phyloP scores from a whole-genome alignment of 345 rosid genomes.

The Brassica napus region DNA sequence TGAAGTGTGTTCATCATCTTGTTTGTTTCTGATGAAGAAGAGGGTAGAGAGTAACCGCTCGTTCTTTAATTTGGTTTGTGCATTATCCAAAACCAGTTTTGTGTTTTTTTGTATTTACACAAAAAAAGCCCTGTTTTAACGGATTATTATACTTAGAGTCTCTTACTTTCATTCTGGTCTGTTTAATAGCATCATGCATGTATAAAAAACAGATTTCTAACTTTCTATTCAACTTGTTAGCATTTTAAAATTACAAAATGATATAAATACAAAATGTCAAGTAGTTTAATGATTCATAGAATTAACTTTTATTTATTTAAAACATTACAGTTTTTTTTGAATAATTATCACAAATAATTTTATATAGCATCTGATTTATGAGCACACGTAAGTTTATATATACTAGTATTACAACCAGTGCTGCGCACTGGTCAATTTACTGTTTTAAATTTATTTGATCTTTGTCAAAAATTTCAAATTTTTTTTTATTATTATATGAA shows the following conservation, averaged over 20 bases:
- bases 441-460: too few relatives aligned
- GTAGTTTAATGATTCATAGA: background rate
- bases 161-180: constrained; percentile 1
- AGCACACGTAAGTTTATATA: background rate
- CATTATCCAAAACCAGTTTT: constrained; percentile 43
- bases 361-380: background rate
- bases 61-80: constrained; percentile 31
- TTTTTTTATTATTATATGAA: too few relatives aligned
- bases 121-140: background rate
- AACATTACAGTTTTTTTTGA: too few relatives aligned
- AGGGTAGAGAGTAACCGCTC: constrained; percentile 34
- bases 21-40: constrained; percentile 19
- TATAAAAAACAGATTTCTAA: background rate
- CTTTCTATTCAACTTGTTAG: background rate
- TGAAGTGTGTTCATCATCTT: constrained; percentile 37
- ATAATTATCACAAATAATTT: background rate
- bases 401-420: too few relatives aligned
- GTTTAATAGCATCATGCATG: background rate
- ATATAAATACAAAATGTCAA: background rate
- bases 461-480: too few relatives aligned
- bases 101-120: constrained; percentile 18
- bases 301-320: too few relatives aligned
- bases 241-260: background rate
- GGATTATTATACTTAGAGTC: background rate
- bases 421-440: too few relatives aligned